phyloP scores from a whole-genome alignment of 257 asterid species.

The Solanum chmielewskii region DNA sequence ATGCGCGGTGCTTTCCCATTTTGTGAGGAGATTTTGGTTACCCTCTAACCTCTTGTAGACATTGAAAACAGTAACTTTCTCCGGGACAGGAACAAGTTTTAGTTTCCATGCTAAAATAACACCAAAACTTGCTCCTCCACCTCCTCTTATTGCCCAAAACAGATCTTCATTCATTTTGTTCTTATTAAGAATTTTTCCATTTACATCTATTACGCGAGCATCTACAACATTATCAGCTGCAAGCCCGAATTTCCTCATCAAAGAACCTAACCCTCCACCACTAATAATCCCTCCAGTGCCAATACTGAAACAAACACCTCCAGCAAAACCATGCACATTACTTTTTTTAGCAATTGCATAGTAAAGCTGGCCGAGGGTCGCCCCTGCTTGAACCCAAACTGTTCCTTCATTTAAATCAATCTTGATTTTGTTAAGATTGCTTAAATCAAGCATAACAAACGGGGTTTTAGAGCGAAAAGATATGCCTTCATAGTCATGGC shows the following conservation, averaged over 20 bases:
- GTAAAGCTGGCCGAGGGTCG: background rate
- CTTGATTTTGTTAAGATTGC: background rate
- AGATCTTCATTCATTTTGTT: background rate
- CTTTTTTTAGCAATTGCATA: background rate
- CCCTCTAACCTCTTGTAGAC: background rate
- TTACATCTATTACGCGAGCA: background rate
- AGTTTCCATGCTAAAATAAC: background rate
- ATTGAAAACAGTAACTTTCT: background rate
- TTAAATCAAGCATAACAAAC: background rate
- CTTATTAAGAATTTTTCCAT: background rate
- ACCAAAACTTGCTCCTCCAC: conserved; percentile 1
- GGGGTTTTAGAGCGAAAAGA: background rate
- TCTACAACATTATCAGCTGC: background rate
- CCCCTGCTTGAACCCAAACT: background rate
- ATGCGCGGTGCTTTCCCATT: background rate
- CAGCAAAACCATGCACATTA: background rate
- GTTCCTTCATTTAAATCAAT: background rate
- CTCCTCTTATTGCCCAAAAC: background rate
- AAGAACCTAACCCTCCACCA: background rate
- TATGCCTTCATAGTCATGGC: background rate
- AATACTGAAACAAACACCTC: background rate
- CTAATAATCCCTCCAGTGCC: background rate
- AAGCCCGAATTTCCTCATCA: background rate
- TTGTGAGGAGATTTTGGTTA: background rate
- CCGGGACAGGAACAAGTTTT: background rate